Evolutionary conservation across 2,329 filamentous ascomycete species (phyloP).

Genomic region (Albifimbria verrucaria): DNA sequence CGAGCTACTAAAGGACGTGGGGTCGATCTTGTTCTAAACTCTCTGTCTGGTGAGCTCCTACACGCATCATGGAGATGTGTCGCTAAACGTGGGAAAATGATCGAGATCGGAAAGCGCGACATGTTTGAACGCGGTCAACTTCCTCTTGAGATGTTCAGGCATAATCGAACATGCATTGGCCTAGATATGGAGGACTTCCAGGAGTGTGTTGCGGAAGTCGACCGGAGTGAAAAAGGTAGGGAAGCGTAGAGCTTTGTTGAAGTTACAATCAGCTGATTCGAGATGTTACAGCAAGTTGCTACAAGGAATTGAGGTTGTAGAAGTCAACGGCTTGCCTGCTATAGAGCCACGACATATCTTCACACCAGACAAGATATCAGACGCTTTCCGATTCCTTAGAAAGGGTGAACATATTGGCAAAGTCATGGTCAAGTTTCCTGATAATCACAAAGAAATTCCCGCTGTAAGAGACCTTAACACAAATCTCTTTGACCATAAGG

Average conservation of each 20-base stretch:
- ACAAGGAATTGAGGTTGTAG: neutral
- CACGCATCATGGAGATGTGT: constrained; percentile 37
- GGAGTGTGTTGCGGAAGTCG: neutral
- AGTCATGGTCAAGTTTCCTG: constrained; percentile 1
- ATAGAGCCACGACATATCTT: constrained; percentile 17
- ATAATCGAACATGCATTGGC: constrained; percentile 21
- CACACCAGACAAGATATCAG: constrained; percentile 19
- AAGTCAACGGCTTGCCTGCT: constrained; percentile 1
- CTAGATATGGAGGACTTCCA: constrained; percentile 7
- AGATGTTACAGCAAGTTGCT: neutral
- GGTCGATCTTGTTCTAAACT: constrained; percentile 31
- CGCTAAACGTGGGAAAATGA: constrained; percentile 34
- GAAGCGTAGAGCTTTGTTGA: no score
- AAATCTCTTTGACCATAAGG: neutral
- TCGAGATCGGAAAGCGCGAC: constrained; percentile 40
- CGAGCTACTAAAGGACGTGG: constrained; percentile 17
- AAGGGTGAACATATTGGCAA: constrained; percentile 34
- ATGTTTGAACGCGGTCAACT: constrained; percentile 34
- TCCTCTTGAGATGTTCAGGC: constrained; percentile 29
- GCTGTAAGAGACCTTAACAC: neutral
- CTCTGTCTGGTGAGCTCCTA: constrained; percentile 32
- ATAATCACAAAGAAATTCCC: neutral
- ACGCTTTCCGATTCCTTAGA: constrained; percentile 38
- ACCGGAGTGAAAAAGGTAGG: neutral
- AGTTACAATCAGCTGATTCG: no score